Evolutionary conservation across 2,329 filamentous ascomycete species (phyloP).

Genomic region (Epichloe elymi): DNA sequence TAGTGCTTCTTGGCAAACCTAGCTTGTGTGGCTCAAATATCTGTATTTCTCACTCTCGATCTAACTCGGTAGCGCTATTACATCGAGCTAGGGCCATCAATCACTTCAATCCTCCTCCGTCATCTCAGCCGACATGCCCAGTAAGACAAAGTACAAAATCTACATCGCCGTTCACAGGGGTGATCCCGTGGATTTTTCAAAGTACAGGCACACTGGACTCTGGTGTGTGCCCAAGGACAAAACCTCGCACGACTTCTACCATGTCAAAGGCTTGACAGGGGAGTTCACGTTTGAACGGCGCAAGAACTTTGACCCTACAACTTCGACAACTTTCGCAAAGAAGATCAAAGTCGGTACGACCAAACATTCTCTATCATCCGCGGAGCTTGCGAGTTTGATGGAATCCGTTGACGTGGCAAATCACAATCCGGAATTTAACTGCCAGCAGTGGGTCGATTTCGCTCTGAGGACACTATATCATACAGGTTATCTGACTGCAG

Average conservation of each 20-base stretch:
- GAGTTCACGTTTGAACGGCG: slow-evolving; percentile 1
- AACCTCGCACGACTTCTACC: neutral
- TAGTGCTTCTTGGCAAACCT: no score
- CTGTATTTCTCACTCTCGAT: no score
- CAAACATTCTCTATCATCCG: neutral
- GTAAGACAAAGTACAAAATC: slow-evolving; percentile 3
- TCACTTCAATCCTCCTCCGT: no score
- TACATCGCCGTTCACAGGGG: slow-evolving; percentile 3
- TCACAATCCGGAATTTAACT: slow-evolving; percentile 6
- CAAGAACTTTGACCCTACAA: slow-evolving; percentile 1
- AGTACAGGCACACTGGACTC: slow-evolving; percentile 5
- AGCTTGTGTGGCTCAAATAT: no score
- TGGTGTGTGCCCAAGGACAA: slow-evolving; percentile 4
- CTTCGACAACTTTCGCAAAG: neutral
- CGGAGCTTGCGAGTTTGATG: slow-evolving; percentile 1
- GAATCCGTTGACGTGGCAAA: slow-evolving; percentile 1
- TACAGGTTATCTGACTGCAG: neutral
- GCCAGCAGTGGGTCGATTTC: slow-evolving; percentile 5
- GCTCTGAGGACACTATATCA: slow-evolving; percentile 2
- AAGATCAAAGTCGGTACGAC: slow-evolving; percentile 1
- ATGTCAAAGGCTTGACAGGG: slow-evolving; percentile 1
- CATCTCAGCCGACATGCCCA: neutral
- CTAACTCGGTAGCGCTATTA: no score
- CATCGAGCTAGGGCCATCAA: no score
- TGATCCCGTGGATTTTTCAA: slow-evolving; percentile 1